phyloP scores from a whole-genome alignment of 1,284 basidiomycete genomes.

The Melampsora americana region DNA sequence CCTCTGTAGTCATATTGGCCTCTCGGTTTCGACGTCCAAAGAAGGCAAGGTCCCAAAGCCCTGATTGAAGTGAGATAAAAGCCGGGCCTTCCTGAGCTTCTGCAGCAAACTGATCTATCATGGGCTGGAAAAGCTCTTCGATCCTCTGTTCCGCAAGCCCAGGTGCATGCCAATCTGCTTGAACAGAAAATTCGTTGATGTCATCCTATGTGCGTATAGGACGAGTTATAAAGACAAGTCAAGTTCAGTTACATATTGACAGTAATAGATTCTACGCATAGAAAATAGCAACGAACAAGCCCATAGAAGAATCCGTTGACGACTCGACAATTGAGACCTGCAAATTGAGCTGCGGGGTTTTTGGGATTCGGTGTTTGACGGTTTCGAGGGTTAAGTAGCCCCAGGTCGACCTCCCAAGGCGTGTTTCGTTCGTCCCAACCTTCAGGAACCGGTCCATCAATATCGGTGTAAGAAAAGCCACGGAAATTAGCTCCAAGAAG shows the following conservation, averaged over 20 bases:
- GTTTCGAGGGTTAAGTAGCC: constrained; percentile 21
- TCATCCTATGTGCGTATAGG: constrained; percentile 45
- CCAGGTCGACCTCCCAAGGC: constrained; percentile 37
- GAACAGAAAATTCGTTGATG: constrained; percentile 49
- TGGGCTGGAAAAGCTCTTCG: constrained; percentile 49
- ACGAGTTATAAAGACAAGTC: background rate
- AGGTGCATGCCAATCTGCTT: constrained; percentile 50
- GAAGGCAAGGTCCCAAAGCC: constrained; percentile 52
- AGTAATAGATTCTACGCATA: background rate
- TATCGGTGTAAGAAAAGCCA: constrained; percentile 10
- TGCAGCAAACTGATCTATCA: constrained; percentile 47
- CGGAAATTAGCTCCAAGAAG: constrained; percentile 32
- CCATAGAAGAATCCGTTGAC: constrained; percentile 52
- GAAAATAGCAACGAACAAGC: constrained; percentile 41
- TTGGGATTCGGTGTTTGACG: background rate
- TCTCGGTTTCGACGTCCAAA: constrained; percentile 50
- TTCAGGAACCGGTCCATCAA: background rate
- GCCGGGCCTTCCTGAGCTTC: constrained; percentile 45
- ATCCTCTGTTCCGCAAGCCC: constrained; percentile 50
- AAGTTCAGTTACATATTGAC: background rate
- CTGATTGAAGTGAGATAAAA: constrained; percentile 50
- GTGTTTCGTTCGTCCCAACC: constrained; percentile 19
- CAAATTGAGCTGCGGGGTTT: constrained; percentile 47
- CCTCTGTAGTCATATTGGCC: constrained; percentile 46
- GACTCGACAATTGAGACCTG: constrained; percentile 46